phyloP scores from a whole-genome alignment of 2,329 filamentous ascomycete species.

The Epichloe bromicola region DNA sequence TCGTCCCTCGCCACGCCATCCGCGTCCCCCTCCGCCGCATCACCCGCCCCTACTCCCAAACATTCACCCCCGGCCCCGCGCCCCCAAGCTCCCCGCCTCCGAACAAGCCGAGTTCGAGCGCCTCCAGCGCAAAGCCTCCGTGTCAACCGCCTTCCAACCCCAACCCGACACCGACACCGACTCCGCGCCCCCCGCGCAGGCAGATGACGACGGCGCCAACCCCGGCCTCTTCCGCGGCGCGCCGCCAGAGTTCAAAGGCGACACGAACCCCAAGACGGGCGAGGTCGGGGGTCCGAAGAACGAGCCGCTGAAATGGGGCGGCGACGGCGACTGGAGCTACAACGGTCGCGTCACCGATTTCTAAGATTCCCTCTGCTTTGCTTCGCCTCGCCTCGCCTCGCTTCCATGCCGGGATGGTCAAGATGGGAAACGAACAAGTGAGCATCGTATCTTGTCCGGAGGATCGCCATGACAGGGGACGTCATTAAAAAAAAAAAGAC shows the following conservation, averaged over 20 bases:
- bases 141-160: conserved; percentile 29
- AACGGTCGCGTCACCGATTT: conserved; percentile 95
- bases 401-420: neutral
- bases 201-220: conserved; percentile 19
- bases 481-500: too few relatives aligned
- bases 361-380: conserved; percentile 17
- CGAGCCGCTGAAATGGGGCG: conserved; percentile 82
- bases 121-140: conserved; percentile 54
- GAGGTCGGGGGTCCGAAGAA: conserved; percentile 97
- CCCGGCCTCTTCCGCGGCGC: conserved; percentile 59
- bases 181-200: conserved; percentile 5
- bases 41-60: conserved; percentile 18
- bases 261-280: conserved; percentile 83
- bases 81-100: conserved; percentile 80
- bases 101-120: conserved; percentile 85
- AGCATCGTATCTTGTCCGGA: too few relatives aligned
- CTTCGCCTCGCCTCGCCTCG: too few relatives aligned
- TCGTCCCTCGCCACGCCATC: conserved; percentile 3
- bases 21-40: neutral
- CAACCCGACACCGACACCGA: conserved; percentile 2
- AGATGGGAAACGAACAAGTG: neutral
- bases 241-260: conserved; percentile 83
- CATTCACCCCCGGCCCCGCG: conserved; percentile 44
- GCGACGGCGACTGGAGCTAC: conserved; percentile 71
- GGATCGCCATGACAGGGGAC: too few relatives aligned